Conservation (phyloP, 495 filamentous ascomycete genomes). For the Margaritispora aquatica region DNA sequence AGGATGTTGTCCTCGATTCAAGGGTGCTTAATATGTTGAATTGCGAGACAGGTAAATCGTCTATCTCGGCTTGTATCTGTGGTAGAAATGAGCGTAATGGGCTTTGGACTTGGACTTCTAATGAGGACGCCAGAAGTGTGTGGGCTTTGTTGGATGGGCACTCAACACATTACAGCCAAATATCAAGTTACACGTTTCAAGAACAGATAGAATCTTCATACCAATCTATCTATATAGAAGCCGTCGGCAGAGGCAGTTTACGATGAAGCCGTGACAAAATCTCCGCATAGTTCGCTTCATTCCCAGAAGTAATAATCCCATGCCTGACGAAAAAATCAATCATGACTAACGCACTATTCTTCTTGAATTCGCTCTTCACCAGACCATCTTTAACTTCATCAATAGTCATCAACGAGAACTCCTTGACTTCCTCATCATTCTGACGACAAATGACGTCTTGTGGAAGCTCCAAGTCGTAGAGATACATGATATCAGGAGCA, state of each 20-base stretch:
- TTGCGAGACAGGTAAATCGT: no score
- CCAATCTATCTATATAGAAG: background rate
- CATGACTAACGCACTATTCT: slow-evolving; percentile 41
- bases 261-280: slow-evolving; percentile 41
- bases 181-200: no score
- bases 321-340: slow-evolving; percentile 51
- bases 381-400: slow-evolving; percentile 40
- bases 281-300: slow-evolving; percentile 43
- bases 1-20: no score
- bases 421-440: slow-evolving; percentile 46
- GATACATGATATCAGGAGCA: slow-evolving; percentile 38
- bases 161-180: no score
- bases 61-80: no score
- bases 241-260: slow-evolving; percentile 10
- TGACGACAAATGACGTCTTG: slow-evolving; percentile 33
- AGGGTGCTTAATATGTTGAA: no score
- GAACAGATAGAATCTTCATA: no score
- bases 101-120: no score
- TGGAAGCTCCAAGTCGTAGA: slow-evolving; percentile 43
- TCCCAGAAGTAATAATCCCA: slow-evolving; percentile 42
- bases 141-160: no score
- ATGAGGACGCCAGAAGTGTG: no score
- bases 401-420: slow-evolving; percentile 40
- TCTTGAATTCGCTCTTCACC: slow-evolving; percentile 44
- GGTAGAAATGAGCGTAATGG: no score